Evolutionary conservation across 2,329 filamentous ascomycete genomes (phyloP).

Genomic region (Xylaria sp.): DNA sequence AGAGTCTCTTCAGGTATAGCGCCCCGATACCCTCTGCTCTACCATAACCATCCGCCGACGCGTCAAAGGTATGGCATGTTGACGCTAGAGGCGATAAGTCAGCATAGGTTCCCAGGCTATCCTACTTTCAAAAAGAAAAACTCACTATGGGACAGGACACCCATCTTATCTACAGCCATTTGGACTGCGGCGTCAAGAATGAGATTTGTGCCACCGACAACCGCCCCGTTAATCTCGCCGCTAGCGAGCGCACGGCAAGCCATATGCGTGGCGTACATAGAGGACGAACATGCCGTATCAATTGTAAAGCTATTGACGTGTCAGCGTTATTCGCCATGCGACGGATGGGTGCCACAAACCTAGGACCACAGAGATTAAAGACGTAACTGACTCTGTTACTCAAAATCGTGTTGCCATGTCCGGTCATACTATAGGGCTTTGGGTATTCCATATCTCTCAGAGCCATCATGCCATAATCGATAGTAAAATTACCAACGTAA

Average conservation of each 20-base stretch:
- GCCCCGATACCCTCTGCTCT: conserved; percentile 29
- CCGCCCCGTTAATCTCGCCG: conserved; percentile 48
- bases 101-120: not conserved
- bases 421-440: conserved; percentile 26
- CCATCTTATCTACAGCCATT: conserved; percentile 41
- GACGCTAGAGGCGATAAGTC: conserved; percentile 38
- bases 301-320: conserved; percentile 9
- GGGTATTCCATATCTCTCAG: conserved; percentile 26
- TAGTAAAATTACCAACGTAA: conserved; percentile 30
- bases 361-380: conserved; percentile 31
- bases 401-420: conserved; percentile 22
- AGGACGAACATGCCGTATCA: conserved; percentile 53
- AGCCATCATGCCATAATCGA: conserved; percentile 25
- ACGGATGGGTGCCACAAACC: conserved; percentile 2
- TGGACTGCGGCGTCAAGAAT: conserved; percentile 39
- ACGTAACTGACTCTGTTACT: conserved; percentile 31
- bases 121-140: not conserved
- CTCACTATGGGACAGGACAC: conserved; percentile 28
- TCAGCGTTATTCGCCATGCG: not conserved
- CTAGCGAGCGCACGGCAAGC: conserved; percentile 43
- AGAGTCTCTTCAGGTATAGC: conserved; percentile 30
- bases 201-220: conserved; percentile 52
- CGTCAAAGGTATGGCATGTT: conserved; percentile 43
- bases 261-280: conserved; percentile 49
- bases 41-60: conserved; percentile 27